Percentiles rank a stretch among this genome's conserved stretches.
Evolutionary conservation across 345 rosid genomes (phyloP).

Genomic region (Ceriops decandra): DNA sequence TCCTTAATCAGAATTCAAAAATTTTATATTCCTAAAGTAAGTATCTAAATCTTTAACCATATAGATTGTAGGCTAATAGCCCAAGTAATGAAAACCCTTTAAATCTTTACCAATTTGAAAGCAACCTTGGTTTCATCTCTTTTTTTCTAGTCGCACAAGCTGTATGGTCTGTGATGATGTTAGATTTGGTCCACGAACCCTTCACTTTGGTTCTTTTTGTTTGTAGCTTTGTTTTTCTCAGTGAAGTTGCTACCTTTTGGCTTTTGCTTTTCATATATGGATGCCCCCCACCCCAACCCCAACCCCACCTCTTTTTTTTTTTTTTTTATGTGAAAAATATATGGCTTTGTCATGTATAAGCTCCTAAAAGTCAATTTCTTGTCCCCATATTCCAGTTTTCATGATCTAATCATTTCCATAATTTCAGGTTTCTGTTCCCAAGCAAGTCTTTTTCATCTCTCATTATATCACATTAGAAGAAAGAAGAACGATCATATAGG

Average conservation of each 20-base stretch:
- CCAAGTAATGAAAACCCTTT: background rate
- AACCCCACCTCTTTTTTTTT: too few species aligned
- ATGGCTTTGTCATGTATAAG: conserved; percentile 3
- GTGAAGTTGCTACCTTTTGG: background rate
- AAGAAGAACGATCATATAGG: background rate
- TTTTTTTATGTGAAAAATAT: background rate
- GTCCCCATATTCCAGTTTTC: background rate
- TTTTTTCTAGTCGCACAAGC: background rate
- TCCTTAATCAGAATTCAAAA: too few species aligned
- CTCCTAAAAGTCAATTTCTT: conserved; percentile 12
- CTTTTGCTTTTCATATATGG: conserved; percentile 7
- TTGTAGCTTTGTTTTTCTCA: conserved; percentile 8
- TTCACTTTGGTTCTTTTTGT: conserved; percentile 3
- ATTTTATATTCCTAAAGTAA: too few species aligned
- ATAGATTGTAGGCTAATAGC: background rate
- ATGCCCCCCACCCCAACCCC: background rate
- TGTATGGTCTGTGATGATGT: background rate
- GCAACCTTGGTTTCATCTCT: background rate
- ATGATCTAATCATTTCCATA: conserved; percentile 16
- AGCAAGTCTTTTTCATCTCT: background rate
- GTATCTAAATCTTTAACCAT: too few species aligned
- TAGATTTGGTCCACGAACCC: background rate
- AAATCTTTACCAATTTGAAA: background rate
- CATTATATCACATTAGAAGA: background rate
- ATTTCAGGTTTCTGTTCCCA: conserved; percentile 21